phyloP scores from a whole-genome alignment of 768 basidiomycete species.

The Mycena vulgaris region DNA sequence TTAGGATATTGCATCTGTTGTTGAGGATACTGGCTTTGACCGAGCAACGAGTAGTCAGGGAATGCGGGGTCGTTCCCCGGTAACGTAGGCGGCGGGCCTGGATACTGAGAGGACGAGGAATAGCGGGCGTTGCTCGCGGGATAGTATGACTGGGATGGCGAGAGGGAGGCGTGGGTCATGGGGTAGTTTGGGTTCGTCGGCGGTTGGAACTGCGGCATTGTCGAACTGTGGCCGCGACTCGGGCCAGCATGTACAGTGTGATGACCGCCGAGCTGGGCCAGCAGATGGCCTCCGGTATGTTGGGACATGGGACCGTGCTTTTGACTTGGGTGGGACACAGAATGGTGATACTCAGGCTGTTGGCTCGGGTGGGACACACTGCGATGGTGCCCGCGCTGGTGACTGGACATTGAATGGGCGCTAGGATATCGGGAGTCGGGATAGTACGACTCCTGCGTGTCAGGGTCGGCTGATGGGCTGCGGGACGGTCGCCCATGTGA shows the following conservation, averaged over 20 bases:
- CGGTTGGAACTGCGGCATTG: slow-evolving; percentile 3
- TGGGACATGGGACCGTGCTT: neutral
- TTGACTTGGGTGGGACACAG: neutral
- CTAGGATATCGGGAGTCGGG: neutral
- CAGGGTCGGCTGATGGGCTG: slow-evolving; percentile 9
- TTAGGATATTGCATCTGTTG: slow-evolving; percentile 31
- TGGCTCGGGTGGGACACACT: neutral
- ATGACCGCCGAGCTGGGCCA: neutral
- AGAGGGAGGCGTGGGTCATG: neutral
- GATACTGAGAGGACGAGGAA: slow-evolving; percentile 24
- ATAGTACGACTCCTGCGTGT: neutral
- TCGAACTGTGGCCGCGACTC: neutral
- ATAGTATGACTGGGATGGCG: neutral
- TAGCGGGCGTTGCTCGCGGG: neutral
- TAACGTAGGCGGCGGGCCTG: neutral
- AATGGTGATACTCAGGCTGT: neutral
- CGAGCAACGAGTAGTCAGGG: slow-evolving; percentile 9
- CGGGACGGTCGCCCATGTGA: slow-evolving; percentile 16
- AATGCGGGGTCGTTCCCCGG: slow-evolving; percentile 10
- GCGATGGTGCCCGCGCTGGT: neutral
- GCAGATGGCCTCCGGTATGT: neutral
- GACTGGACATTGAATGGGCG: neutral
- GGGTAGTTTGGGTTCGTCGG: slow-evolving; percentile 3
- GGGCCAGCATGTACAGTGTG: neutral
- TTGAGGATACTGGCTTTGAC: slow-evolving; percentile 9